Base-by-base conservation (phyloP, 2,329 filamentous ascomycete genomes). In the Lizonia empirigonia region DNA sequence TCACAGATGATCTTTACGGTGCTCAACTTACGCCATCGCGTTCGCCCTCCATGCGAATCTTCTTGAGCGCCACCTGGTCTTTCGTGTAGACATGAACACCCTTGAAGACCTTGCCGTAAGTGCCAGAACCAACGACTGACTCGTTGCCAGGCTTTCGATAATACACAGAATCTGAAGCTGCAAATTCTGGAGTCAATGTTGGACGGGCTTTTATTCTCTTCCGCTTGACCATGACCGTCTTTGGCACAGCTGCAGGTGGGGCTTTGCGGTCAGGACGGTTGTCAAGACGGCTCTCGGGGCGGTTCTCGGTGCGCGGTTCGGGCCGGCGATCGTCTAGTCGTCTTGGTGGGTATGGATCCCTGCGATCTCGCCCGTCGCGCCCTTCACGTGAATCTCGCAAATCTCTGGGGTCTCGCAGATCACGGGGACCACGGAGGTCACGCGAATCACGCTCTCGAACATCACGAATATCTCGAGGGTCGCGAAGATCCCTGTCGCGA, bases 91-190 rank as follows among this genome's bases (percentile, higher is more conserved):
- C 90, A 66, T 96, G 91, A 7, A 91, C 79, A n/a, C 86, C 91
- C 71, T 96, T 96, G 79, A 95, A 96, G 4, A 96, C 91, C 72
- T 96, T 96, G 44, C 91, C 94, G 65, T 97, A 97, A 0, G 93
- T 97, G 9, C 93, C 93, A 34, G 93, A 96, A 13, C 93, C 93
- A 16, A 97, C 88, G 0, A 97, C 93, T 0, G 93, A 97, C 70
- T 96, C 93, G 63, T 97, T 96, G n/a, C 93, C 93, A 1, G 92
- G 92, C 70, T 97, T 97, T 58, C 93, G 83, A 76, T 88, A 96
- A 74, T 95, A 97, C 3, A 97, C 91, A 0, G 92, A 97, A 36
- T 93, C 88, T 0, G 92, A 96, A 5, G 81, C 78, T 9, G 85
- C 84, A 63, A 93, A 84, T 24, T 96, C 90, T 19, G 85, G 77